Conservation (phyloP, 164 flowering plant species). For the Litsea cubeba region DNA sequence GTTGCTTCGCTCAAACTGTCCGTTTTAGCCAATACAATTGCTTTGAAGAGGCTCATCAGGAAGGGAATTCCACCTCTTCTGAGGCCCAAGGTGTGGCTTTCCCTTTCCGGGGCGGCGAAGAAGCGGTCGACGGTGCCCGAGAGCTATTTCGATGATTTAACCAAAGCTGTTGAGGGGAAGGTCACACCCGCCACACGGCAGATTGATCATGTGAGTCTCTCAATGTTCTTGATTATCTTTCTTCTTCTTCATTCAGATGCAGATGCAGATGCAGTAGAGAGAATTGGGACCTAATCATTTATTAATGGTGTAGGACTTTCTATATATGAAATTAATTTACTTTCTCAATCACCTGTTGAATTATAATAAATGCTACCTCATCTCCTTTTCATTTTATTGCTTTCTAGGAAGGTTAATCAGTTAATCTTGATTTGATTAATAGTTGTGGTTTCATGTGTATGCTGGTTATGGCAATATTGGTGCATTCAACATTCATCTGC, state of each 20-base stretch:
- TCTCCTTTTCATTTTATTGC: too few species aligned
- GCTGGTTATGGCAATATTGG: too few species aligned
- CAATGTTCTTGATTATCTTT: too few species aligned
- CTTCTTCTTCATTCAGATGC: not conserved
- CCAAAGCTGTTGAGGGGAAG: slow-evolving; percentile 72
- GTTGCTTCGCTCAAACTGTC: slow-evolving; percentile 51
- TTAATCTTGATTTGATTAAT: too few species aligned
- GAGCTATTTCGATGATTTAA: slow-evolving; percentile 79
- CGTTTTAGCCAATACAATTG: slow-evolving; percentile 59
- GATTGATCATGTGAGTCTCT: slow-evolving; percentile 85
- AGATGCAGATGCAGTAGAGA: not conserved
- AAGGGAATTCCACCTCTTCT: slow-evolving; percentile 88
- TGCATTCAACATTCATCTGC: too few species aligned
- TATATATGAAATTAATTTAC: too few species aligned
- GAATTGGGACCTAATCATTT: not conserved
- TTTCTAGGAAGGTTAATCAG: too few species aligned
- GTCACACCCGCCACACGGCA: slow-evolving; percentile 86
- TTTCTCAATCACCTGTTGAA: too few species aligned
- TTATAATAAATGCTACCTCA: too few species aligned
- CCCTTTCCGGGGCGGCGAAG: slow-evolving; percentile 92
- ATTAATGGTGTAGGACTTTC: not conserved
- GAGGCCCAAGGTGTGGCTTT: slow-evolving; percentile 93
- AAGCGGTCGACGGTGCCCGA: slow-evolving; percentile 95
- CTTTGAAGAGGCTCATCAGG: slow-evolving; percentile 76
- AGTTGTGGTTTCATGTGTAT: too few species aligned